These are phyloP conservation scores for Globisporangium carolinianum DNA, from an alignment of 352 stramenopile species.

Conservation along the genomic window DNA sequence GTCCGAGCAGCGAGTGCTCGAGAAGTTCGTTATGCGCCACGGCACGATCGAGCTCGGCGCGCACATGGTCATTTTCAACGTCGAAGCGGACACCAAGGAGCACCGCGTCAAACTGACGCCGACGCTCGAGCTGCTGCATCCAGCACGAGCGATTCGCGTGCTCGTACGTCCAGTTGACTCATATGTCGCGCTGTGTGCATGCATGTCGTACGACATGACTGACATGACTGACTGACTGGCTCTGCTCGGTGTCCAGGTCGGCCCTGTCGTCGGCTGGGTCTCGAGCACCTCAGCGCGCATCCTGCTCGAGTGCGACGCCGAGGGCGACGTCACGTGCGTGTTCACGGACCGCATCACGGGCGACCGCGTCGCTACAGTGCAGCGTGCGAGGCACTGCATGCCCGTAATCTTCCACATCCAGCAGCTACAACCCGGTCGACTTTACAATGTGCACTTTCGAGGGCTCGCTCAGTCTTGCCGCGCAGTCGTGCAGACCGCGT, in stretches of 20 bases:
- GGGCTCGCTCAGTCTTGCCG: constrained; percentile 10
- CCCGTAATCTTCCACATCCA: constrained; percentile 27
- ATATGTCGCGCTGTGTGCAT: too few species aligned
- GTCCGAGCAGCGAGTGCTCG: neutral
- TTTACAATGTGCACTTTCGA: constrained; percentile 34
- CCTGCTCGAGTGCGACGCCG: constrained; percentile 34
- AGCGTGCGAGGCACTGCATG: constrained; percentile 8
- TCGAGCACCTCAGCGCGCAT: constrained; percentile 21
- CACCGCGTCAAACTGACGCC: neutral
- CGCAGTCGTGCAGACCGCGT: constrained; percentile 8
- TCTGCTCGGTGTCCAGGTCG: constrained; percentile 16
- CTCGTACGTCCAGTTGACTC: constrained; percentile 4
- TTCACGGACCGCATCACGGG: constrained; percentile 29
- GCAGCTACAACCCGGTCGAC: constrained; percentile 19
- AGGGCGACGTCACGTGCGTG: constrained; percentile 27
- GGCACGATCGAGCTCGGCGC: constrained; percentile 2
- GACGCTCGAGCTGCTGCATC: neutral
- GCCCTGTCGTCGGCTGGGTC: constrained; percentile 37
- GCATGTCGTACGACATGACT: too few species aligned
- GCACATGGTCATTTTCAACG: constrained; percentile 1
- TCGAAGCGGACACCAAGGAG: neutral
- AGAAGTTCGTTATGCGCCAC: constrained; percentile 6
- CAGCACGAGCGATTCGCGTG: neutral
- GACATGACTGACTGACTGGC: neutral
- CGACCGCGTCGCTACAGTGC: constrained; percentile 5